Percentiles rank a stretch among this genome's conserved stretches.
Conservation (phyloP, 768 basidiomycete genomes). For the Leccinum subtestaceum region DNA sequence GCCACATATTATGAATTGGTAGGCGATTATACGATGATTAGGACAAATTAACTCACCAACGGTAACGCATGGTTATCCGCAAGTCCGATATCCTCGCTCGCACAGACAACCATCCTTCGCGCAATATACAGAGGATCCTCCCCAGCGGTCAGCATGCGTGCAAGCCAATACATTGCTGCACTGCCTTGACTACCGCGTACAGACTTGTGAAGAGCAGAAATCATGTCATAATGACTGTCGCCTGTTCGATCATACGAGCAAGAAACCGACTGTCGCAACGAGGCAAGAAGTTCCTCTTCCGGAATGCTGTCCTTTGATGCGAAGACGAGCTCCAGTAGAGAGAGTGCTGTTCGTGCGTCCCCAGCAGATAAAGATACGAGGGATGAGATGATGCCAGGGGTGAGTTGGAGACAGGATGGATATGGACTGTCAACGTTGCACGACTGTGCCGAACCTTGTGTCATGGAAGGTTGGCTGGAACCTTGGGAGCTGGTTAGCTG, state of each 20-base stretch:
- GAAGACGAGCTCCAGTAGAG: conserved; percentile 70
- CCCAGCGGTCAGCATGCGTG: conserved; percentile 76
- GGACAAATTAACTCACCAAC: conserved; percentile 42
- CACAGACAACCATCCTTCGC: conserved; percentile 71
- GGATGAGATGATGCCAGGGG: conserved; percentile 43
- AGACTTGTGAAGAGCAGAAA: conserved; percentile 81
- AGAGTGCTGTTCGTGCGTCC: conserved; percentile 76
- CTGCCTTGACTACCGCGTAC: conserved; percentile 72
- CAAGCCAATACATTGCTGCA: conserved; percentile 87
- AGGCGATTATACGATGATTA: conserved; percentile 9
- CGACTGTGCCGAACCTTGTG: conserved; percentile 19
- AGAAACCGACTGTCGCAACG: conserved; percentile 60
- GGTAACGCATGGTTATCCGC: conserved; percentile 78
- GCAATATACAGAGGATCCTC: conserved; percentile 81
- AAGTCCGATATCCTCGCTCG: conserved; percentile 83
- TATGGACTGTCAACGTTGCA: conserved; percentile 16
- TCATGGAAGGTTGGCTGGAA: conserved; percentile 14
- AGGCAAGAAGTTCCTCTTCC: conserved; percentile 51
- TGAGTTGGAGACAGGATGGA: conserved; percentile 39
- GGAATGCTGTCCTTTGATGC: conserved; percentile 37
- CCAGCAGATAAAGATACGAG: conserved; percentile 58
- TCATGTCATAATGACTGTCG: conserved; percentile 78
- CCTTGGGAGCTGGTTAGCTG: conserved; percentile 18
- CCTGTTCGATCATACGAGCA: conserved; percentile 74
- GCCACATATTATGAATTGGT: neutral